phyloP scores from a whole-genome alignment of 1,284 basidiomycete species.

The Marasmius tenuissimus region DNA sequence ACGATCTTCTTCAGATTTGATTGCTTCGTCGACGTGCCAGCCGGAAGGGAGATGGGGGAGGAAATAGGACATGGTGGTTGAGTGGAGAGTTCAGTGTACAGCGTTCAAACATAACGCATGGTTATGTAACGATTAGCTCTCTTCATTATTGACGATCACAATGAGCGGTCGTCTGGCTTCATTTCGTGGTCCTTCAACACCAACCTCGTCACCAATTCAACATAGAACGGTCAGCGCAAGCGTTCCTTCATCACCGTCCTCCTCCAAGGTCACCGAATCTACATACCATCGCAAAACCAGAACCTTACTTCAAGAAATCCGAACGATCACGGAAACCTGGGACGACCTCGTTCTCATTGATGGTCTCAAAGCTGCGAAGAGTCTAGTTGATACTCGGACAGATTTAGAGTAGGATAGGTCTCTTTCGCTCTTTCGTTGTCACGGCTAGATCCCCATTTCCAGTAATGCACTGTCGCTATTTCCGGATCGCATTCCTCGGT shows the following conservation, averaged over 20 bases:
- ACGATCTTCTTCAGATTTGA: conserved; percentile 96
- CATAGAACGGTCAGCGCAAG: conserved; percentile 30
- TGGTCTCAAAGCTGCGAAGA: conserved; percentile 64
- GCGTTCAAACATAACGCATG: no score
- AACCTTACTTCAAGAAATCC: conserved; percentile 61
- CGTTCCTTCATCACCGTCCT: conserved; percentile 52
- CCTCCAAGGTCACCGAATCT: conserved; percentile 49
- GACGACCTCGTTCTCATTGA: conserved; percentile 75
- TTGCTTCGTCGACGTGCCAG: conserved; percentile 98
- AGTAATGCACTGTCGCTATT: conserved; percentile 66
- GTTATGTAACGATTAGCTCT: neutral
- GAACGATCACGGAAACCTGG: conserved; percentile 63
- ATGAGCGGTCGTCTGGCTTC: conserved; percentile 60
- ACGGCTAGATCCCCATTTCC: conserved; percentile 10
- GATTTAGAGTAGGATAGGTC: conserved; percentile 64
- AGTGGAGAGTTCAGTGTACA: neutral
- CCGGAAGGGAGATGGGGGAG: conserved; percentile 91
- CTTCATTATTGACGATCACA: neutral
- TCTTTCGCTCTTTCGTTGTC: conserved; percentile 4
- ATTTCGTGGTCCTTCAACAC: conserved; percentile 75
- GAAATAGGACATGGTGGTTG: conserved; percentile 74
- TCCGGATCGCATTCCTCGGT: conserved; percentile 54
- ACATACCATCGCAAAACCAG: conserved; percentile 75
- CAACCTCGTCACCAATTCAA: conserved; percentile 61
- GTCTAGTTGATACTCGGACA: conserved; percentile 69